Base-by-base conservation (phyloP, 495 filamentous ascomycete species). In the Xylaria sp. region DNA sequence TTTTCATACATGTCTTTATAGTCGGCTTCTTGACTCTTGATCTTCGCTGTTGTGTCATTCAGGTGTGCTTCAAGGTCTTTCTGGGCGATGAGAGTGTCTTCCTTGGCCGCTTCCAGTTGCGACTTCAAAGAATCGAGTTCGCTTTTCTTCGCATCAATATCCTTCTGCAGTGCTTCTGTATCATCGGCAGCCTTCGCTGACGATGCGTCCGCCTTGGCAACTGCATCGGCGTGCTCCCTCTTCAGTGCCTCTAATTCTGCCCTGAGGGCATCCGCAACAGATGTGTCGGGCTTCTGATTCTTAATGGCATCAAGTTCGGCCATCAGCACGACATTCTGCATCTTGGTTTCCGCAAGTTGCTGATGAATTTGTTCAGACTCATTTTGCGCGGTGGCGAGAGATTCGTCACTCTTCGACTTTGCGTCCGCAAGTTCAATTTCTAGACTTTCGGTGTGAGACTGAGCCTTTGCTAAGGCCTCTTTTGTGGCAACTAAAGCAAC, bases 1-100 rank as follows among this genome's bases (percentile, higher is more conserved):
- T 85, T 86, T 11, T 85, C 85, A 70, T 88, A 86, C 79, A 85
- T 83, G 24, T 83, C 85, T 72, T 86, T 83, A 76, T 86, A 88
- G 73, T 89, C 87, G 31, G 84, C 80, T 76, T 83, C 78, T 26
- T 83, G 80, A 26, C 81, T 85, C 80, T 85, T 83, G 31, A 78
- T 69, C 71, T 80, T 83, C 14, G 80, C 80, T 24, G 82, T 79
- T 35, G 78, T 77, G 57, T 82, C 81, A 12, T 80, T 76, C 79
- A 78, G 78, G 69, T 80, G 76, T n/a, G 82, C 81, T 64, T 85
- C 82, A 0, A 85, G 76, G 44, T 85, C 83, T 71, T 85, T 83
- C 69, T 81, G 74, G 2, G 79, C 74, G 63, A 80, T 78, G 52
- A 76, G 78, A 0, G 80, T 68, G 73, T 84, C 80, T 68, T 86